phyloP scores from a whole-genome alignment of 208 protist genomes.

The Leishmania turanica region DNA sequence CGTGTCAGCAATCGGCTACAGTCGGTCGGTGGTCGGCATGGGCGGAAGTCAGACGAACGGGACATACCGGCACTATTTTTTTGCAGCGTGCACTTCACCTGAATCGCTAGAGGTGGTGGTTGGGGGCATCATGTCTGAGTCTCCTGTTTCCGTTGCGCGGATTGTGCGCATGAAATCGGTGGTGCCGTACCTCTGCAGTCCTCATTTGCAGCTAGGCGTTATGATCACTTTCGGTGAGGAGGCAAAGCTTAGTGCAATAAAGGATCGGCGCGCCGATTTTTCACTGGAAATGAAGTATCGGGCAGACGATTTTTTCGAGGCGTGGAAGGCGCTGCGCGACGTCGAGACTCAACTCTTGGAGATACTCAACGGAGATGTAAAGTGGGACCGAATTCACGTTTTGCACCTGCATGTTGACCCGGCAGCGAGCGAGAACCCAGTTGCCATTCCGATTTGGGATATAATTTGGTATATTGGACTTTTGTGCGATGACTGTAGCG shows the following conservation, averaged over 20 bases:
- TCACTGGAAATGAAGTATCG: conserved; percentile 41
- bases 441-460: conserved; percentile 56
- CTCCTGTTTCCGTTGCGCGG: conserved; percentile 21
- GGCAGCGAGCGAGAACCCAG: conserved; percentile 3
- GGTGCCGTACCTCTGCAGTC: conserved; percentile 66
- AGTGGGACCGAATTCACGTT: conserved; percentile 56
- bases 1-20: conserved; percentile 59
- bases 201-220: conserved; percentile 48
- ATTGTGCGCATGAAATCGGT: conserved; percentile 52
- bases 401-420: conserved; percentile 53
- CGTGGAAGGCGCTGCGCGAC: conserved; percentile 33
- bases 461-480: conserved; percentile 49
- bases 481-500: conserved; percentile 57
- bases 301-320: conserved; percentile 42
- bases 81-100: conserved; percentile 40
- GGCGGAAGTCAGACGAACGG: conserved; percentile 20
- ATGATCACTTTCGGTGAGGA: conserved; percentile 71
- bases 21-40: conserved; percentile 45
- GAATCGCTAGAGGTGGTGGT: conserved; percentile 21
- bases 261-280: conserved; percentile 38
- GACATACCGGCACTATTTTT: conserved; percentile 78
- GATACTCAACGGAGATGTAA: conserved; percentile 42
- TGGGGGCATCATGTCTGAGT: conserved; percentile 16
- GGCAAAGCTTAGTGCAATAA: conserved; percentile 43
- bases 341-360: conserved; percentile 39